Percentiles rank a stretch among this genome's conserved stretches.
phyloP scores from a whole-genome alignment of 2,329 filamentous ascomycete species.

The Macrophomina phaseolina region DNA sequence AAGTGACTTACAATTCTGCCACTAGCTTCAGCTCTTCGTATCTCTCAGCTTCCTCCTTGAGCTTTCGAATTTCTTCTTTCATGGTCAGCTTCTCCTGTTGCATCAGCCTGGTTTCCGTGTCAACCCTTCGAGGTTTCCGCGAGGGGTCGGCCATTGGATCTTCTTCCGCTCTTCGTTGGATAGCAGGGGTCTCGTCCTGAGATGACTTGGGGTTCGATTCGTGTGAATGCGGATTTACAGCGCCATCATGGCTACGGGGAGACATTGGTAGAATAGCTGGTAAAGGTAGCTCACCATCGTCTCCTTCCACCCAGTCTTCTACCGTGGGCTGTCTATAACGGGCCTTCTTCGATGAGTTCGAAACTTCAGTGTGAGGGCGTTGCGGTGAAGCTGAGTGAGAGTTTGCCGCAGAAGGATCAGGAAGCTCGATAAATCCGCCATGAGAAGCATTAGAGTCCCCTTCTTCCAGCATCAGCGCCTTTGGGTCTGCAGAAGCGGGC shows the following conservation, averaged over 20 bases:
- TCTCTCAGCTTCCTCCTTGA: background rate
- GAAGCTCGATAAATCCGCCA: background rate
- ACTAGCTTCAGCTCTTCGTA: background rate
- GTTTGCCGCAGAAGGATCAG: background rate
- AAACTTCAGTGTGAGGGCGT: too few species aligned
- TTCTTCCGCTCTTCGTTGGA: background rate
- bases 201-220: background rate
- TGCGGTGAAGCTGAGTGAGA: background rate
- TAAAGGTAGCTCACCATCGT: background rate
- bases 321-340: slow-evolving; percentile 7
- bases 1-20: background rate
- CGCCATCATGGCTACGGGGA: background rate
- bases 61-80: slow-evolving; percentile 7
- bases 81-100: background rate
- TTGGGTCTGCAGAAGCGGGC: background rate
- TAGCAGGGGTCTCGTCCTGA: background rate
- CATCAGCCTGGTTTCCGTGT: slow-evolving; percentile 11
- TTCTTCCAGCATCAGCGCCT: background rate
- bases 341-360: background rate
- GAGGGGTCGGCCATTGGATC: background rate
- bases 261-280: background rate
- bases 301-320: slow-evolving; percentile 5
- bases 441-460: background rate
- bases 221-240: background rate
- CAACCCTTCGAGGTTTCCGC: background rate